These are phyloP conservation scores for Leucocoprinus leucothites DNA, from an alignment of 768 basidiomycete species.

Conservation along the genomic window DNA sequence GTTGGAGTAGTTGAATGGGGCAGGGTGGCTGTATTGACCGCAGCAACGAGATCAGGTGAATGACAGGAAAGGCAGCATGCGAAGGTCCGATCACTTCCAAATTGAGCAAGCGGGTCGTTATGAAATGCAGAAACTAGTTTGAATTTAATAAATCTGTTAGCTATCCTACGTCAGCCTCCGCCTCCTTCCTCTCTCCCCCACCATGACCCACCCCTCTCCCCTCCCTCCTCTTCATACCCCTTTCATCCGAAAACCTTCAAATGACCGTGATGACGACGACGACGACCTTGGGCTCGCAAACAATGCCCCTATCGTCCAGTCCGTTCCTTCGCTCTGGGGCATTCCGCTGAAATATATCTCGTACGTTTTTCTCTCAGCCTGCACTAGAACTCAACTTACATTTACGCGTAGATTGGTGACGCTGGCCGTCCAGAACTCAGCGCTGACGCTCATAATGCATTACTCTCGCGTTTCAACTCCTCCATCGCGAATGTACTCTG, in stretches of 20 bases:
- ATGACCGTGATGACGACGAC: not conserved
- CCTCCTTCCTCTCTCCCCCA: constrained; percentile 1
- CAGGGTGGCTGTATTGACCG: constrained; percentile 7
- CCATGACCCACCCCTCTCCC: constrained; percentile 9
- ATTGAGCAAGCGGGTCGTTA: constrained; percentile 4
- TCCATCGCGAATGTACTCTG: constrained; percentile 77
- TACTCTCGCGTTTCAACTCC: constrained; percentile 85
- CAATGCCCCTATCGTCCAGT: constrained; percentile 2
- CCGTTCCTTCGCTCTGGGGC: constrained; percentile 57
- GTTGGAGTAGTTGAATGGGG: not conserved
- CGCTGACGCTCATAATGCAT: constrained; percentile 92
- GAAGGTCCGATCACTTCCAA: not conserved
- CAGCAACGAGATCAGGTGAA: constrained; percentile 7
- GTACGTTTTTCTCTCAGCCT: constrained; percentile 36
- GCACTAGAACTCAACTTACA: not conserved
- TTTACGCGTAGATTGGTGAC: constrained; percentile 56
- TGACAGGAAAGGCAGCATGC: not conserved
- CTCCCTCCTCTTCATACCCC: constrained; percentile 5
- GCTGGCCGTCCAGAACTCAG: constrained; percentile 91
- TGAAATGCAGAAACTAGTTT: not conserved
- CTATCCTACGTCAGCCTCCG: not conserved
- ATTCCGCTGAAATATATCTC: constrained; percentile 80
- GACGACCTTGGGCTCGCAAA: constrained; percentile 5
- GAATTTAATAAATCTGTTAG: constrained; percentile 1
- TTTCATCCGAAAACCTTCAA: not conserved